Base-by-base conservation (phyloP, 371 early-diverging fungal genomes). In the Homolaphlyctis polyrhiza region DNA sequence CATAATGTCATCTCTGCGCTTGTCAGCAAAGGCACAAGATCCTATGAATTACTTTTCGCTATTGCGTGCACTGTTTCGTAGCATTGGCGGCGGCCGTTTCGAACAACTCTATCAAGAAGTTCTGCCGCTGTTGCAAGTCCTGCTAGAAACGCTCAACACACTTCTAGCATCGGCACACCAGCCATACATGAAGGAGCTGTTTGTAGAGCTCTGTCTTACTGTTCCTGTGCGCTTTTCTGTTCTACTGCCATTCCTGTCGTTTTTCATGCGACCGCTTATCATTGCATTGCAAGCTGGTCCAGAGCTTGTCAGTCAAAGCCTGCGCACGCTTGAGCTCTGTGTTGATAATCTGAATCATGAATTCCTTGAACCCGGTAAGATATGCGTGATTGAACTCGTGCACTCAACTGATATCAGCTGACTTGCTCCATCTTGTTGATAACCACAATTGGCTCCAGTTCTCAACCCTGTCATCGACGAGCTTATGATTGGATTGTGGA, bases 261-360 rank as follows among this genome's bases (percentile, higher is more conserved):
- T 89, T 61, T 70, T 99, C 68, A 96, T 98, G 97, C 90, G 91
- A 49, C 98, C 99, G 16, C 82, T 99, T 11, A 93, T 96, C 1
- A 76, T 94, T 57, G 95, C 99, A 0, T 81, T 99, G 18, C 89
- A 93, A 68, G 87, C 94, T 0, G 92, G 92, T 39, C 86, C 91
- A 18, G 95, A 97, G 29, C 84, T 98, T 8, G 95, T 96, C 11
- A 89, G 86, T 28, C 97, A 97, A 73, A 98, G 96, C 4, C 77
- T 99, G 58, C 87, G 98, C 36, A 97, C 96, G 0, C 86, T 99
- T 60, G 99, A 99, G 74, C 82, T 96, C 3, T 98, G 98, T 73
- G 92, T 98, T 50, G 99, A 99, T 72, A 98, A 98, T 66, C 72
- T 99, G 30, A 96, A 94, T 1, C 91, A 92, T 35, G 98, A 98